Evolutionary conservation across 2,329 filamentous ascomycete genomes (phyloP), one percentile per base, ranked within the genome.

Genomic region (Stromatinia cepivora): DNA sequence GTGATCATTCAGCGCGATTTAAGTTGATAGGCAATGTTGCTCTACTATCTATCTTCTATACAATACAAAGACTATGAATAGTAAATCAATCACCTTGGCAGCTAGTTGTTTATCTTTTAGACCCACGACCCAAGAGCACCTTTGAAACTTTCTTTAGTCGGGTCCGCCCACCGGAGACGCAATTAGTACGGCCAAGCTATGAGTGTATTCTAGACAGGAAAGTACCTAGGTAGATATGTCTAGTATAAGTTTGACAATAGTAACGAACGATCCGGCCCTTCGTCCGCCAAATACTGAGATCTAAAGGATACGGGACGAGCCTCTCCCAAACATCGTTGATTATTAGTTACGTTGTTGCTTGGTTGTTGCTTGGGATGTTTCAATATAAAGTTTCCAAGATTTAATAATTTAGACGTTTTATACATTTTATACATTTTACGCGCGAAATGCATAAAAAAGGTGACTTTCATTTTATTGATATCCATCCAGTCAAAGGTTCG

Each of bases 401-500:
- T 46, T 28, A 48, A 9, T 4, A 22, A 13, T 34, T 20, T n/a
- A 59, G 13, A 36, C 53, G 22, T 5, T 22, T 36, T 48, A 62
- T 31, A 50, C 45, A 17, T 62, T 62, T 42, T 42, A 42, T 42
- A 42, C 39, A 42, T 15, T 42, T 42, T 48, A 31, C 28, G 17
- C 10, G 20, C n/a, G 20, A 48, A 7, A 50, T 36, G 28, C 59
- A 50, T 63, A 36, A 50, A 50, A n/a, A 10, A 36, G 11, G 15
- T n/a, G 28, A 31, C 31, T 39, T 15, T 25, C 22, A 20, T 39
- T 11, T 59, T 11, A 39, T 59, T 11, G 20, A 61, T 42, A 31
- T 46, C 58, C n/a, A 62, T 20, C 59, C 45, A 50, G 59, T 63
- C 59, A 50, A 50, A 15, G 36, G 20, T 52, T 63, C 61, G 61